phyloP scores from a whole-genome alignment of 768 basidiomycete species.

The Gloeopeniophorella convolvens region DNA sequence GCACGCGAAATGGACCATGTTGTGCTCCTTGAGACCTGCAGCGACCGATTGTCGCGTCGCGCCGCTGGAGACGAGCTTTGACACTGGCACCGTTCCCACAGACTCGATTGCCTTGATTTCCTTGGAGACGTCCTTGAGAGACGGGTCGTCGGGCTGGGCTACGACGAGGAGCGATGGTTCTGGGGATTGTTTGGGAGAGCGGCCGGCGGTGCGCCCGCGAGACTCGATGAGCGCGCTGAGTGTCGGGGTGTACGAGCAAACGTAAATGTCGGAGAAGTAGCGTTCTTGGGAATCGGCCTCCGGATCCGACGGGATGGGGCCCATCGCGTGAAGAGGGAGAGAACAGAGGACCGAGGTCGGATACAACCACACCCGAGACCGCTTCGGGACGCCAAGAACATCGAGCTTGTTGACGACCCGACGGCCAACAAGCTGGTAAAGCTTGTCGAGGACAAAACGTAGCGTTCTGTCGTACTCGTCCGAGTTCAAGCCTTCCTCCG shows the following conservation, averaged over 20 bases:
- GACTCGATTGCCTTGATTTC: neutral
- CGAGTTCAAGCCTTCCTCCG: neutral
- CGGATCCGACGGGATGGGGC: neutral
- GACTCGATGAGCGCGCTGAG: neutral
- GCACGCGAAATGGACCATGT: constrained; percentile 5
- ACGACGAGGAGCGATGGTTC: constrained; percentile 1
- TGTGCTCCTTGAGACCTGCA: neutral
- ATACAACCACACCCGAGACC: constrained; percentile 13
- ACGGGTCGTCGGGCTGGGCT: neutral
- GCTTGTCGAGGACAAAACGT: neutral
- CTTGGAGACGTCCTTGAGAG: neutral
- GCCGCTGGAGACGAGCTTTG: neutral
- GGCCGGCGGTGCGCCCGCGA: neutral
- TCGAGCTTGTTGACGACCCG: constrained; percentile 2
- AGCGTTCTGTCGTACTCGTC: neutral
- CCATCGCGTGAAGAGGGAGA: constrained; percentile 17
- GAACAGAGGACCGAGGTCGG: neutral
- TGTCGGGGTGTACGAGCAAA: constrained; percentile 15
- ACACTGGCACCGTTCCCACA: neutral
- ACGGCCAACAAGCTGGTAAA: constrained; percentile 2
- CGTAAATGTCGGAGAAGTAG: constrained; percentile 6
- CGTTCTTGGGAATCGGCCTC: neutral
- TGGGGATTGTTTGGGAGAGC: neutral
- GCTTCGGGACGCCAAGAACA: neutral
- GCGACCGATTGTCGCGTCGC: neutral